Evolutionary conservation across 768 basidiomycete genomes (phyloP).

Genomic region (Lentinula guzmanii): DNA sequence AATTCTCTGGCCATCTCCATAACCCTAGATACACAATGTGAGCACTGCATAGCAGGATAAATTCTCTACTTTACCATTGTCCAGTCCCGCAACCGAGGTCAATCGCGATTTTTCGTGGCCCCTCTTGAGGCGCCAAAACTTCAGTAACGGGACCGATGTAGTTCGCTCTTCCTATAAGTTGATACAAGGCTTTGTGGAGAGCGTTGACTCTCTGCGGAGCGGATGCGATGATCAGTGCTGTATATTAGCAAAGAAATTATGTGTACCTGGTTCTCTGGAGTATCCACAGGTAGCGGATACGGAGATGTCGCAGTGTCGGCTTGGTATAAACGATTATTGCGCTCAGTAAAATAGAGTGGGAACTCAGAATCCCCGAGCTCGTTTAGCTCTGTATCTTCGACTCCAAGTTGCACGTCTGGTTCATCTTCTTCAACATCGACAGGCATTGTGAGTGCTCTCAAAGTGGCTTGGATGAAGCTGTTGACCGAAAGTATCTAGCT

Average conservation of each 20-base stretch:
- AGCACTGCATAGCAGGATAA: constrained; percentile 12
- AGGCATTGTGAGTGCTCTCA: background rate
- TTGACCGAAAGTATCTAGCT: background rate
- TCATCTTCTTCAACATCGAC: background rate
- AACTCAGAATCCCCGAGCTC: constrained; percentile 51
- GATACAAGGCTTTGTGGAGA: constrained; percentile 42
- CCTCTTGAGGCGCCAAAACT: constrained; percentile 34
- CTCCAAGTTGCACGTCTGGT: background rate
- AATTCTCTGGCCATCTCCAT: constrained; percentile 69
- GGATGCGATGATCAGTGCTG: background rate
- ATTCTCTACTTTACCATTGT: constrained; percentile 45
- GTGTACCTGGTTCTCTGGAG: constrained; percentile 58
- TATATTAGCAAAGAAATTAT: background rate
- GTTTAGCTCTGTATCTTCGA: constrained; percentile 16
- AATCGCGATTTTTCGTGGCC: constrained; percentile 46
- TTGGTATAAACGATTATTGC: constrained; percentile 60
- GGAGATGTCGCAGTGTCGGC: constrained; percentile 49
- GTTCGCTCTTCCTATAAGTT: constrained; percentile 42
- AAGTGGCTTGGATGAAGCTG: background rate
- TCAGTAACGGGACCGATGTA: constrained; percentile 57
- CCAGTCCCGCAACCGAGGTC: constrained; percentile 79
- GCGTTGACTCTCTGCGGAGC: constrained; percentile 43
- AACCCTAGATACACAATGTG: constrained; percentile 39
- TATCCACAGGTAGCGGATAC: constrained; percentile 72
- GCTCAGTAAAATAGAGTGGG: constrained; percentile 52